These are phyloP conservation scores for Phytophthora syringae DNA, from an alignment of 352 stramenopile species.

Conservation along the genomic window DNA sequence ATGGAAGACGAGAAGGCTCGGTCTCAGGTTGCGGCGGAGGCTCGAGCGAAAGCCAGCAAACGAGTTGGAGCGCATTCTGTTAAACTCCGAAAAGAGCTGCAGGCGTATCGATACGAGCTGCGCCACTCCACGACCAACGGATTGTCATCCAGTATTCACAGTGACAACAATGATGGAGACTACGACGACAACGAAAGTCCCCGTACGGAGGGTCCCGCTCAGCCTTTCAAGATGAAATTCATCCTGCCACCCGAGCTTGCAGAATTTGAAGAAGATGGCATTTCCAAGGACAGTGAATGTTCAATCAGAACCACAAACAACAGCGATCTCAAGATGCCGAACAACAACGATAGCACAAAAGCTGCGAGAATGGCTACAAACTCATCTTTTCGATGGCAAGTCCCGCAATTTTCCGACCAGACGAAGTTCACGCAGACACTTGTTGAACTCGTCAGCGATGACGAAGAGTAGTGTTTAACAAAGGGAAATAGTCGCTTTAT, in stretches of 20 bases:
- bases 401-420: conserved; percentile 26
- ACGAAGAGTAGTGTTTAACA: conserved; percentile 29
- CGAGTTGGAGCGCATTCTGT: conserved; percentile 41
- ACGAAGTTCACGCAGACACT: conserved; percentile 28
- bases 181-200: conserved; percentile 23
- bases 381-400: conserved; percentile 34
- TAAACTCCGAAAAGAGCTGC: conserved; percentile 42
- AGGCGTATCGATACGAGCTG: conserved; percentile 28
- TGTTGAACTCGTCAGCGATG: conserved; percentile 36
- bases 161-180: conserved; percentile 29
- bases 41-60: conserved; percentile 53
- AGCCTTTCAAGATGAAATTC: conserved; percentile 12
- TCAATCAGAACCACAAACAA: background rate
- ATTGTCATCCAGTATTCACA: conserved; percentile 4
- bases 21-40: conserved; percentile 49
- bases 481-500: background rate
- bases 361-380: background rate
- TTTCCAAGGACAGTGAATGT: conserved; percentile 25
- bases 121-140: conserved; percentile 3
- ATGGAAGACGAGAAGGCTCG: conserved; percentile 58
- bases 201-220: background rate
- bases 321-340: too few relatives aligned
- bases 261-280: conserved; percentile 68
- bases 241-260: conserved; percentile 33
- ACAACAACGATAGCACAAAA: background rate